A percentile compares a stretch with the other conserved stretches of the same genome.
These are phyloP conservation scores for Penicillium sp. DNA, from an alignment of 2,329 filamentous ascomycete genomes.

Conservation along the genomic window DNA sequence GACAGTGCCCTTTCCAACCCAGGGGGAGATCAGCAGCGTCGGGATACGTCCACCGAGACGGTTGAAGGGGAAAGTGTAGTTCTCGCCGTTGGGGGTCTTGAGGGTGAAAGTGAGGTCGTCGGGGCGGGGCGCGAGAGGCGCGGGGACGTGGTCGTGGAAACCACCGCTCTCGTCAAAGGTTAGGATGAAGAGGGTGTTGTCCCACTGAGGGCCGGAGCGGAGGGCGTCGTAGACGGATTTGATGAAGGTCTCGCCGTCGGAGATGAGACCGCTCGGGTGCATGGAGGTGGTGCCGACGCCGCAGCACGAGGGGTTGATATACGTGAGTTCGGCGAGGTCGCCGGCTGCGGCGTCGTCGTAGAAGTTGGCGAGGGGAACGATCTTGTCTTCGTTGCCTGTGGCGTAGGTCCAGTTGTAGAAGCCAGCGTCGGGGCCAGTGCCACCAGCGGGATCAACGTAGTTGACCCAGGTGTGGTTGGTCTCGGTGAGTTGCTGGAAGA, in stretches of 20 bases:
- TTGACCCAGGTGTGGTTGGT: slow-evolving; percentile 43
- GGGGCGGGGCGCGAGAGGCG: slow-evolving; percentile 38
- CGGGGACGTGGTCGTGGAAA: slow-evolving; percentile 45
- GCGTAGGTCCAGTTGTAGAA: slow-evolving; percentile 43
- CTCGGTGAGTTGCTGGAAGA: slow-evolving; percentile 48
- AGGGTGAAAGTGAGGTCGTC: slow-evolving; percentile 43
- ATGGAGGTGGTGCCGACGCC: slow-evolving; percentile 42
- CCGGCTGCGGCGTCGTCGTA: slow-evolving; percentile 40
- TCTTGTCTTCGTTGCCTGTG: slow-evolving; percentile 33
- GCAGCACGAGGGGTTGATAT: slow-evolving; percentile 48
- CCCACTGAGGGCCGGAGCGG: slow-evolving; percentile 41
- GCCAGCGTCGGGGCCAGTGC: slow-evolving; percentile 34
- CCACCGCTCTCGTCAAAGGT: slow-evolving; percentile 47
- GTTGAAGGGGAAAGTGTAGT: slow-evolving; percentile 36
- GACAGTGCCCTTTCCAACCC: slow-evolving; percentile 34
- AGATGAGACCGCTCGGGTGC: slow-evolving; percentile 42
- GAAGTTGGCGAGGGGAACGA: slow-evolving; percentile 39
- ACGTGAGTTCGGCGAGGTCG: slow-evolving; percentile 39
- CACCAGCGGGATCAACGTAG: slow-evolving; percentile 35
- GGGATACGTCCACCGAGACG: slow-evolving; percentile 38
- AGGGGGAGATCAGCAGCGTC: slow-evolving; percentile 38
- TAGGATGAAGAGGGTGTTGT: slow-evolving; percentile 41
- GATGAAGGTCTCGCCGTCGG: slow-evolving; percentile 43
- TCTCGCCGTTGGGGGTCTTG: slow-evolving; percentile 30
- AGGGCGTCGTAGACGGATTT: slow-evolving; percentile 44